These are phyloP conservation scores for Alternaria angustiovoidea DNA, from an alignment of 2,329 filamentous ascomycete genomes.

Conservation along the genomic window DNA sequence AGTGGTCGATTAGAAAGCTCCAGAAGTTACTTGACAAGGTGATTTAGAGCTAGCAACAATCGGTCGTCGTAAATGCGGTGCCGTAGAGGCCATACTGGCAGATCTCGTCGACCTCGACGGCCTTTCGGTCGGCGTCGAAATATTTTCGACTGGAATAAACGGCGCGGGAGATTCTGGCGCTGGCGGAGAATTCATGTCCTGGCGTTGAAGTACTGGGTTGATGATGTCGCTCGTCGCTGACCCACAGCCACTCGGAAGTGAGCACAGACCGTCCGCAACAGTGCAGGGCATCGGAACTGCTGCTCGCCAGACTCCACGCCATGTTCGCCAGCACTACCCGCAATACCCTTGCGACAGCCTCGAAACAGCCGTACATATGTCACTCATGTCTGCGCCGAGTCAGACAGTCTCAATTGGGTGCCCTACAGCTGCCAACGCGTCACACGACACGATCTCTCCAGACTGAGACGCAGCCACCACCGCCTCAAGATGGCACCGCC, in stretches of 20 bases:
- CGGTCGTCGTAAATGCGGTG: not conserved
- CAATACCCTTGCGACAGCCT: conserved; percentile 27
- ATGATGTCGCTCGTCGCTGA: conserved; percentile 8
- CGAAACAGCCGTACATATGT: conserved; percentile 41
- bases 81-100: not conserved
- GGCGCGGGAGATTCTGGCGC: conserved; percentile 9
- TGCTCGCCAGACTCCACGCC: conserved; percentile 31
- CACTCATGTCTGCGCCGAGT: conserved; percentile 36
- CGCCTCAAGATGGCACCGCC: conserved; percentile 37
- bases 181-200: conserved; percentile 1
- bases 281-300: conserved; percentile 24
- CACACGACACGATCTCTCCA: conserved; percentile 31
- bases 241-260: conserved; percentile 29
- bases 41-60: not conserved
- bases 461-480: conserved; percentile 25
- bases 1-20: conserved; percentile 19
- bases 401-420: conserved; percentile 27
- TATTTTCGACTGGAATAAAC: not conserved
- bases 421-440: not conserved
- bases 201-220: conserved; percentile 2
- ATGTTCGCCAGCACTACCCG: conserved; percentile 40
- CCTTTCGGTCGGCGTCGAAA: not conserved
- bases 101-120: not conserved
- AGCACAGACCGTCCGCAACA: conserved; percentile 37
- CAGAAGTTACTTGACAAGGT: conserved; percentile 7